These are phyloP conservation scores for Fusarium bulbicola DNA, from an alignment of 2,329 filamentous ascomycete species.

Conservation along the genomic window DNA sequence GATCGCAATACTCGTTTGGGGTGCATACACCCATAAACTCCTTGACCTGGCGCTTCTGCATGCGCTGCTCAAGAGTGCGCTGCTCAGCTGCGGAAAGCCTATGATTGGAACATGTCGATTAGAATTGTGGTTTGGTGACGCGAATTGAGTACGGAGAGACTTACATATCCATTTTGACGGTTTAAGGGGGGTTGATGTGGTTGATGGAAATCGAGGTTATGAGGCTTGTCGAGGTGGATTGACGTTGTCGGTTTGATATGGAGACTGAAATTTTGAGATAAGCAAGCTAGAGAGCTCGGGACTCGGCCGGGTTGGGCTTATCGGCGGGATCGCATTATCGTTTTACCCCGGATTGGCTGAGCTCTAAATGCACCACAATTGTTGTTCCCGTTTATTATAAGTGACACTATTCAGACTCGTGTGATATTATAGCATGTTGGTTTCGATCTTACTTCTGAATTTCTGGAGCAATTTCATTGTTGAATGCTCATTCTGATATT, in stretches of 20 bases:
- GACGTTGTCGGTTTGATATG: constrained; percentile 25
- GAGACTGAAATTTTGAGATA: constrained; percentile 45
- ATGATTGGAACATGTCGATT: constrained; percentile 27
- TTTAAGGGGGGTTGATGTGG: constrained; percentile 5
- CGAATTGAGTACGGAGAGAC: not conserved
- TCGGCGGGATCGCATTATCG: constrained; percentile 46
- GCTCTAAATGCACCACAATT: not conserved
- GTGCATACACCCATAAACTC: constrained; percentile 93
- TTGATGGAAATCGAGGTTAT: constrained; percentile 11
- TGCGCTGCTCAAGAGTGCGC: constrained; percentile 90
- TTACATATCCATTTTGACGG: constrained; percentile 46
- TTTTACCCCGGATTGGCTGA: constrained; percentile 39
- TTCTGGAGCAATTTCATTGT: not conserved
- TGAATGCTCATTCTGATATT: not conserved
- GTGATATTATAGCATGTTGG: not conserved
- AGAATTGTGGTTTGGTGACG: not conserved
- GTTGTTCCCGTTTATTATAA: not conserved
- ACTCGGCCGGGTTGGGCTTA: constrained; percentile 33
- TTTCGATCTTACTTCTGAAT: not conserved
- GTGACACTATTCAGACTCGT: not conserved
- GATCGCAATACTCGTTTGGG: not conserved
- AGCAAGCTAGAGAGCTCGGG: constrained; percentile 18
- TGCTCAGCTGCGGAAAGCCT: constrained; percentile 81
- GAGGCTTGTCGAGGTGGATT: constrained; percentile 17
- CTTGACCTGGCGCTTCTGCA: constrained; percentile 98